A percentile compares a stretch with the other conserved stretches of the same genome.
Evolutionary conservation across 1,139 yeast genomes (phyloP).

Genomic region (Debaryomyces sp.): DNA sequence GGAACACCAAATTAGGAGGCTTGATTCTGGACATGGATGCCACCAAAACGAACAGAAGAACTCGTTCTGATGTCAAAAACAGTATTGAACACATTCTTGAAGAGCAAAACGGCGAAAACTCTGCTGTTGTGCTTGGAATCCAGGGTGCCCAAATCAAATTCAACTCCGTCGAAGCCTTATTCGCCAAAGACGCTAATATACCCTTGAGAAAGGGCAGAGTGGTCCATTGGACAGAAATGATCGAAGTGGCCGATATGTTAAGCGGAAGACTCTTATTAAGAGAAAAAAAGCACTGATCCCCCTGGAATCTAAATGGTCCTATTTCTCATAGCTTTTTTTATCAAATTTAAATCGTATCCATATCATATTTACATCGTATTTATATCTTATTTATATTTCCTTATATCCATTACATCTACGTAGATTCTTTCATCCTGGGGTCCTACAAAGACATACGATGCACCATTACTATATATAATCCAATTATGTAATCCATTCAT

Average conservation of each 20-base stretch:
- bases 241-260: conserved; percentile 62
- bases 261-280: conserved; percentile 65
- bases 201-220: conserved; percentile 64
- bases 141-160: conserved; percentile 65
- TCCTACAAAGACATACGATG: too few relatives aligned
- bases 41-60: neutral
- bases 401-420: neutral
- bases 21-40: neutral
- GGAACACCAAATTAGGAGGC: conserved; percentile 18
- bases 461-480: too few relatives aligned
- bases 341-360: neutral
- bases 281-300: conserved; percentile 20
- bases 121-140: conserved; percentile 66
- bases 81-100: neutral
- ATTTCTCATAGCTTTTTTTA: neutral
- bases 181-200: conserved; percentile 61
- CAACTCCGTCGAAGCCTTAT: conserved; percentile 55
- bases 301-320: neutral
- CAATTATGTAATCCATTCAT: neutral
- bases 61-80: neutral
- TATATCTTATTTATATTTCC: neutral
- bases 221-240: conserved; percentile 68
- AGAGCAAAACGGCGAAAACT: conserved; percentile 10
- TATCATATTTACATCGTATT: neutral
- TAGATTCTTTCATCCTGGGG: neutral